Base-by-base conservation (phyloP, 495 filamentous ascomycete species). In the Xeromyces bisporus region DNA sequence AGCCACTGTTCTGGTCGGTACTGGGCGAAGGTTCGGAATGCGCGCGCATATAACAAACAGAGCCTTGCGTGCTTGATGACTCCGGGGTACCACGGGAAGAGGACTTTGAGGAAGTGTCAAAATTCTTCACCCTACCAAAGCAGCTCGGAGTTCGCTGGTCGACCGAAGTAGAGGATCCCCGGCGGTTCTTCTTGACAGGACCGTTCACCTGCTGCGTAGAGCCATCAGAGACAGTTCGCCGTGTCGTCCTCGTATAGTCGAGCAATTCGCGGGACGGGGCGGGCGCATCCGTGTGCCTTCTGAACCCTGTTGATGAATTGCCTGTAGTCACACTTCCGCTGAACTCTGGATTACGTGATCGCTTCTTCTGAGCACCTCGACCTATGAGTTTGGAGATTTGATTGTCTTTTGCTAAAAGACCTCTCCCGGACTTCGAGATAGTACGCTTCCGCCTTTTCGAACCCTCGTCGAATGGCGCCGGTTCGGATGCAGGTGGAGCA, bases 241-340 rank as follows among this genome's bases (percentile, higher is more conserved):
- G n/a, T n/a, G n/a, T n/a, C n/a, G n/a, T n/a, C n/a, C n/a, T n/a
- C n/a, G n/a, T n/a, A n/a, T n/a, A n/a, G 8, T 53, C 49, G 16
- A 61, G 33, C 24, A 61, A 42, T 3, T 40, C 42, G 6, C 53
- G 47, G 5, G 53, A 52, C 7, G 58, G 55, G 1, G 43, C 37
- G 13, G 51, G 51, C 15, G 56, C 58, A 28, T 62, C 56, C 2
- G 58, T 60, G 35, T 62, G 58, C 34, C 58, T 42, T 28, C 58
- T 52, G 28, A 50, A 49, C 18, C 35, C 30, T 15, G 46, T 29
- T 5, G 38, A 40, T 13, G 37, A 26, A 8, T 42, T 42, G 29
- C 33, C 52, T 10, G 43, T 53, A 18, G 58, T 57, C 27, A 53
- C 52, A 25, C 56, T 60, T 27, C 41, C 46, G 17, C 47, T 44